phyloP scores from a whole-genome alignment of 495 filamentous ascomycete species.

The Hypomontagnella monticulosa region DNA sequence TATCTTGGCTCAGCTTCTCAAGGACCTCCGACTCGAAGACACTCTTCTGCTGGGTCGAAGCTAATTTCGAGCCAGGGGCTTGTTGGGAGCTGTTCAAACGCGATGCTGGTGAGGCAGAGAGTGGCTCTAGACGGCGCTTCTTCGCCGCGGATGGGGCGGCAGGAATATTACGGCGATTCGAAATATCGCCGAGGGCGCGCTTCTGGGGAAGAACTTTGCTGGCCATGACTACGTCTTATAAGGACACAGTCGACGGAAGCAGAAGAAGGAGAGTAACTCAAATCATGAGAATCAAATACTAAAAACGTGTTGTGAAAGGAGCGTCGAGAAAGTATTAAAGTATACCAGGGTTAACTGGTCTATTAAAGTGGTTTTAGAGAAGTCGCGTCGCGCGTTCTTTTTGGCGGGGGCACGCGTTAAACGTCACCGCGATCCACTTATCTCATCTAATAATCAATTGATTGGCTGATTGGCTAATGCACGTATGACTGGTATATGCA shows the following conservation, averaged over 20 bases:
- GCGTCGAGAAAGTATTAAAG: neutral
- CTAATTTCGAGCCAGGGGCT: constrained; percentile 66
- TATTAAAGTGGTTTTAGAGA: constrained; percentile 39
- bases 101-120: constrained; percentile 60
- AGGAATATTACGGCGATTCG: constrained; percentile 58
- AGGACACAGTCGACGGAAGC: constrained; percentile 11
- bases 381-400: constrained; percentile 41
- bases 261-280: constrained; percentile 10
- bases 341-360: neutral
- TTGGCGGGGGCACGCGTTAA: constrained; percentile 37
- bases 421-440: constrained; percentile 13
- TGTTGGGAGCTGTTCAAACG: constrained; percentile 68
- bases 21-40: constrained; percentile 93
- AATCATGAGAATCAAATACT: constrained; percentile 15
- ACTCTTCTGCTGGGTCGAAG: constrained; percentile 87
- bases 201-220: constrained; percentile 61
- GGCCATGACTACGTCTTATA: constrained; percentile 48
- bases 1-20: constrained; percentile 93
- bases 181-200: constrained; percentile 60
- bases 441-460: constrained; percentile 8
- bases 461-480: constrained; percentile 1
- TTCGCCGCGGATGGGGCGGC: constrained; percentile 61
- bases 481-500: no score
- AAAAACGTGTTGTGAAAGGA: constrained; percentile 1
- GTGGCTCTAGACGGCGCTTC: constrained; percentile 78